A percentile compares a stretch with the other conserved stretches of the same genome.
phyloP scores from a whole-genome alignment of 768 basidiomycete species.

The Harrya chromipes region DNA sequence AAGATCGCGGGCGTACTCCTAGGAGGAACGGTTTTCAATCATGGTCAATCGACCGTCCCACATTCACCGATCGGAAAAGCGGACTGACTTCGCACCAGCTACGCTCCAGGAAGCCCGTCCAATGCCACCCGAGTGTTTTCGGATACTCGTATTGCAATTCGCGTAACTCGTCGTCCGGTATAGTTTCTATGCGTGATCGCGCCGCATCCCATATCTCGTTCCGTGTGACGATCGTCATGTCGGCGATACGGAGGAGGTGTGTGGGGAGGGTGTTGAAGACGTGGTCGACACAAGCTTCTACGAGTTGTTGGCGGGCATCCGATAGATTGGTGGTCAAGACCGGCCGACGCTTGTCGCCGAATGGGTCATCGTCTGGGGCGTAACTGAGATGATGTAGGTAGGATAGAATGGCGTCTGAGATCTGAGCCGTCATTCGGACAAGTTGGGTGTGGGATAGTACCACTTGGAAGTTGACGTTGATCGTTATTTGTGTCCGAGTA shows the following conservation, averaged over 20 bases:
- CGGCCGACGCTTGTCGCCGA: slow-evolving; percentile 1
- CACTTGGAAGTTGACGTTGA: no score
- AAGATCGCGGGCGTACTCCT: not conserved
- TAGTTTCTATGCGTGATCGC: no score
- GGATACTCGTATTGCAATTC: no score
- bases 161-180: no score
- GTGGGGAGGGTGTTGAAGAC: slow-evolving; percentile 1
- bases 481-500: no score
- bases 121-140: no score
- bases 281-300: not conserved
- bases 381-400: slow-evolving; percentile 12
- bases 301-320: slow-evolving; percentile 2
- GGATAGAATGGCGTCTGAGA: not conserved
- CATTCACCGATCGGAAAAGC: no score
- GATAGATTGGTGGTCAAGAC: not conserved
- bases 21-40: not conserved
- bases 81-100: no score
- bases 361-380: slow-evolving; percentile 8
- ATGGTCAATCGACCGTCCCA: no score
- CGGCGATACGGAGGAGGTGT: slow-evolving; percentile 1
- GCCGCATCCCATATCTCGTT: not conserved
- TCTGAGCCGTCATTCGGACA: not conserved
- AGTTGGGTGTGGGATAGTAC: no score
- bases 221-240: not conserved
- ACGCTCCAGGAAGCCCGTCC: no score